Evolutionary conservation across 306 rosid species (phyloP).

Genomic region (Ochetophila trinervis): DNA sequence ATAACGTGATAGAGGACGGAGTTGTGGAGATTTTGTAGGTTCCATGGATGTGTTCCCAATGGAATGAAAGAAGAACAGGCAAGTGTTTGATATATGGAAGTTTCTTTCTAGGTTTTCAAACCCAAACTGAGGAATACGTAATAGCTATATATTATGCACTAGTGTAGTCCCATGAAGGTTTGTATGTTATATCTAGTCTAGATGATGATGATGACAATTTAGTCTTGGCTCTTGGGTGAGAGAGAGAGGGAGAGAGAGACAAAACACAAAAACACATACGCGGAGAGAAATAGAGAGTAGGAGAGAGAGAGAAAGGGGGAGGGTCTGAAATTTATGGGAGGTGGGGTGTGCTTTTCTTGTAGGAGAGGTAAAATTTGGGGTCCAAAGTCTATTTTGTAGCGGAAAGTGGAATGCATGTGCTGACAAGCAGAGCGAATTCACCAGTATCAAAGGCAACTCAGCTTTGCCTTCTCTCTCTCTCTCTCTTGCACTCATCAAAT

Average conservation of each 20-base stretch:
- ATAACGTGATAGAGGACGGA: constrained; percentile 10
- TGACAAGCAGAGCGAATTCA: constrained; percentile 77
- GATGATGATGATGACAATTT: constrained; percentile 16
- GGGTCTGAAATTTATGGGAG: constrained; percentile 54
- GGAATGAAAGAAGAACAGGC: constrained; percentile 7
- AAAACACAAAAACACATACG: no score
- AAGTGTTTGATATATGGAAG: no score
- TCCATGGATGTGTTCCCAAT: constrained; percentile 15
- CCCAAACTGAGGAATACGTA: constrained; percentile 9
- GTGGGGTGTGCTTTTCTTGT: constrained; percentile 87
- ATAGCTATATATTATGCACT: constrained; percentile 20
- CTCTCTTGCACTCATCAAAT: constrained; percentile 33
- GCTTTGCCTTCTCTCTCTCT: constrained; percentile 51
- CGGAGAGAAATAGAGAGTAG: constrained; percentile 21
- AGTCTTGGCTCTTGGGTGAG: constrained; percentile 33
- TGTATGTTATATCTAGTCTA: constrained; percentile 21
- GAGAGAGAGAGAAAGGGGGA: constrained; percentile 14
- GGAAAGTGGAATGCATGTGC: constrained; percentile 99
- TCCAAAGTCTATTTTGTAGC: constrained; percentile 81
- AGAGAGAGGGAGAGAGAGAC: constrained; percentile 13
- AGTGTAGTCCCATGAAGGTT: constrained; percentile 20
- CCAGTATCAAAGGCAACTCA: constrained; percentile 78
- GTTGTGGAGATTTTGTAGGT: not conserved
- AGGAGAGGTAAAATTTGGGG: constrained; percentile 82
- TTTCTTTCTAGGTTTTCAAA: not conserved